Conservation (phyloP, 2,329 filamentous ascomycete genomes). For the Aspergillus jensenii region DNA sequence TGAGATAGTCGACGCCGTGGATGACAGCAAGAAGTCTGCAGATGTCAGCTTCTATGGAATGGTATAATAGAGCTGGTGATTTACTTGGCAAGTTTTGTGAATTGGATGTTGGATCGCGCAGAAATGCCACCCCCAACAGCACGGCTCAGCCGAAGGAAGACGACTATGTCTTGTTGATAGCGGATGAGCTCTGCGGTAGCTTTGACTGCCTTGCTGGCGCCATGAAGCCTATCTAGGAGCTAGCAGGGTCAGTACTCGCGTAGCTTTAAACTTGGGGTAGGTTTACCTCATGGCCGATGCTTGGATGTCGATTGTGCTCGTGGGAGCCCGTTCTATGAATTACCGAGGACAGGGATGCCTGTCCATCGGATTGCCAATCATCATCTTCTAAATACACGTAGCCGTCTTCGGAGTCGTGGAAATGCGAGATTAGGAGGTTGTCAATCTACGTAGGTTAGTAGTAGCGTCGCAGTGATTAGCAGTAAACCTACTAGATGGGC, state of each 20-base stretch:
- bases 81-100: constrained; percentile 65
- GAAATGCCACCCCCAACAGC: constrained; percentile 78
- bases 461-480: background rate
- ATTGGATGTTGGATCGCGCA: constrained; percentile 74
- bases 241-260: constrained; percentile 10
- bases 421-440: constrained; percentile 83
- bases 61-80: background rate
- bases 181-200: constrained; percentile 75
- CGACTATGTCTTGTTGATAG: constrained; percentile 83
- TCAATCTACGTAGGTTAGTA: constrained; percentile 58
- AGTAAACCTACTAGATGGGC: constrained; percentile 39
- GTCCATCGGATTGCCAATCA: constrained; percentile 36
- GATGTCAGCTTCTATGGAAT: background rate
- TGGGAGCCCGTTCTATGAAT: constrained; percentile 28
- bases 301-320: constrained; percentile 16
- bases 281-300: constrained; percentile 25
- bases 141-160: constrained; percentile 84
- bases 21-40: constrained; percentile 66
- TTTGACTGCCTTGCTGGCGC: constrained; percentile 58
- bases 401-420: constrained; percentile 70
- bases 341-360: constrained; percentile 38
- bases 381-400: constrained; percentile 72
- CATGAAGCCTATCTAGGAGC: constrained; percentile 58
- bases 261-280: background rate
- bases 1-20: constrained; percentile 76